Evolutionary conservation across 495 filamentous ascomycete genomes (phyloP), one percentile per base, ranked within the genome.

Genomic region (Penicillium subrubescens): DNA sequence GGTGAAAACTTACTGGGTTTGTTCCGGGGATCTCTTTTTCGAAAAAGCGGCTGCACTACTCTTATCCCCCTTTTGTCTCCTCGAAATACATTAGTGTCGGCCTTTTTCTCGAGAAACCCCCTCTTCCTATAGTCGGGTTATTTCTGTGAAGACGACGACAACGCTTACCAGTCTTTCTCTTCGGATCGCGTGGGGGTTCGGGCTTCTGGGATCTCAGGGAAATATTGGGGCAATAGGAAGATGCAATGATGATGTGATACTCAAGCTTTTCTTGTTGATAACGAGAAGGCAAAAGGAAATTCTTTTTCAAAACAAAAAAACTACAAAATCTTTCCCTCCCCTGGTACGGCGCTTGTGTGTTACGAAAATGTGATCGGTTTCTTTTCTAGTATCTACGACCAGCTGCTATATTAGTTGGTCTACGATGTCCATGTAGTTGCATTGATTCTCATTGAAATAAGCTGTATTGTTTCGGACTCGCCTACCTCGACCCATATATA

Each of bases 181-280:
- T 62, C 62, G 57, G 52, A 67, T 69, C 53, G 57, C 52, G 54
- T 59, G 66, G 69, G 65, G 60, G 51, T 69, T 66, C 61, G 58
- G 58, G 56, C 62, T 73, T 64, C 51, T 65, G 62, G 67, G 67
- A 69, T 63, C 60, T 61, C 39, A 55, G 59, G 67, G 62, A 62
- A 66, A 71, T 67, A 56, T 66, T 70, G 67, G 66, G 50, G 48
- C 61, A 65, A 67, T 70, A 69, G 71, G 71, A 66, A 72, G 69
- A 70, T 73, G 68, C 66, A 63, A 73, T 71, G 71, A 73, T 73
- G 71, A 73, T 70, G 71, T 73, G 71, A 73, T 73, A 73, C 71
- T 73, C 71, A 69, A 70, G 66, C 67, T 70, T 67, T 67, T 73
- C 71, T 73, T 73, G 71, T 73, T 67, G 35, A 73, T 72, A 73